phyloP scores from a whole-genome alignment of 1,284 basidiomycete genomes.

The Irpex sp. region DNA sequence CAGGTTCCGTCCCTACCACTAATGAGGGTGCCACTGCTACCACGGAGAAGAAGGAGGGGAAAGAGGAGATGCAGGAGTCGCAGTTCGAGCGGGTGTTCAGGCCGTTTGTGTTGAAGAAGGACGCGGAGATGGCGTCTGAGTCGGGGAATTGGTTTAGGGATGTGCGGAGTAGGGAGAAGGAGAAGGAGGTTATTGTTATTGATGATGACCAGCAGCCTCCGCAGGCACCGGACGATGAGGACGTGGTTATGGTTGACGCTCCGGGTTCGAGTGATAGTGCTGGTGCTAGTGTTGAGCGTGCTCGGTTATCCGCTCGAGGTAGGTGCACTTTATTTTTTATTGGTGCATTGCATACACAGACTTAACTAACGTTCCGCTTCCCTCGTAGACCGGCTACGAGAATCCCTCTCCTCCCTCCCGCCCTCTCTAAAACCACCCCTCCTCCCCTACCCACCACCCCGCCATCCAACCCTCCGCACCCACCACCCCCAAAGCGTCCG shows the following conservation, averaged over 20 bases:
- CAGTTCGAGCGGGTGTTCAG: slow-evolving; percentile 77
- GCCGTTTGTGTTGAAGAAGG: slow-evolving; percentile 74
- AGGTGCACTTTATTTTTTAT: slow-evolving; percentile 3
- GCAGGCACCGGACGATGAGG: slow-evolving; percentile 18
- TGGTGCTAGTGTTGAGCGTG: too few species aligned
- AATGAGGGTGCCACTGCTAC: not conserved
- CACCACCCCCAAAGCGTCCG: slow-evolving; percentile 41
- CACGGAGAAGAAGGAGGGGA: not conserved
- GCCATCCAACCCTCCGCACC: slow-evolving; percentile 29
- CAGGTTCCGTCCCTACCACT: not conserved
- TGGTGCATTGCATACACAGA: not conserved
- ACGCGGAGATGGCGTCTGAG: slow-evolving; percentile 54
- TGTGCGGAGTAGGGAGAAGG: slow-evolving; percentile 12
- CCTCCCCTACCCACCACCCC: slow-evolving; percentile 24
- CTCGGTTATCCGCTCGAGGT: slow-evolving; percentile 31
- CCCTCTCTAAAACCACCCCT: slow-evolving; percentile 22
- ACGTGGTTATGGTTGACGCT: slow-evolving; percentile 23
- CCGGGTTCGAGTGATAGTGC: slow-evolving; percentile 4
- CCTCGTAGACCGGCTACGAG: slow-evolving; percentile 37
- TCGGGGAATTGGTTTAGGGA: slow-evolving; percentile 61
- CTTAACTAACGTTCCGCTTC: not conserved
- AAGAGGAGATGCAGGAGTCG: slow-evolving; percentile 22
- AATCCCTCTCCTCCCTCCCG: slow-evolving; percentile 36
- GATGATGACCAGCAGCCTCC: slow-evolving; percentile 36
- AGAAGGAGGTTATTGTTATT: slow-evolving; percentile 47